Base-by-base conservation (phyloP, 768 basidiomycete genomes). In the Hypsizygus marmoreus region DNA sequence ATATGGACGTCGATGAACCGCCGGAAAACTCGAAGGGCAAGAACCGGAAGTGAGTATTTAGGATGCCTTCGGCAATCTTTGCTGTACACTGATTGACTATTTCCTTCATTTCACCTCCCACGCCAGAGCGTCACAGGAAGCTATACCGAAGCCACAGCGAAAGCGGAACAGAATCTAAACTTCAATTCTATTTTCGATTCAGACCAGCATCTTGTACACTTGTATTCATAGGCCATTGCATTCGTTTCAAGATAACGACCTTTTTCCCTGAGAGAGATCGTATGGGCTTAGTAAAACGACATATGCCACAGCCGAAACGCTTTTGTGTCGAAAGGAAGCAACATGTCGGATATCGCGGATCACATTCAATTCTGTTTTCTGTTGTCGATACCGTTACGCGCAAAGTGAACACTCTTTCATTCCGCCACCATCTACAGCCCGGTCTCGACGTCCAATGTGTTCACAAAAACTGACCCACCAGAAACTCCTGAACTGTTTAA, bases 1-100 rank as follows among this genome's bases (percentile, higher is more conserved):
- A 61, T 28, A 88, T 88, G 86, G 85, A 87, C 55, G 72, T 87
- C 1, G 86, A 87, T 49, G 86, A 87, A 41, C 70, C 75, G 1
- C 55, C 67, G 35, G 69, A 70, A n/a, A 67, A 68, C 23, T 47
- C 56, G 3, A 77, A 74, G 55, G 71, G 74, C 6, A 86, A 84
- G 64, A 82, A 78, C 56, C 69, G 83, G 54, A 84, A 80, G 84
- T 85, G 54, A 24, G 81, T 74, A 33, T 29, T 19, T 20, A 39
- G 10, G 9, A 19, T 14, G 37, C 31, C 7, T 43, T 54, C 24
- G 29, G 25, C 32, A 34, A 13, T 40, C 40, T 26, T 26, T 32
- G 10, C 14, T 17, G 28, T 38, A n/a, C n/a, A 25, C 33, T 47
- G 28, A 32, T 47, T 13, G 40, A 45, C 38, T 14, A 6, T 20